Evolutionary conservation across 345 rosid species (phyloP).

Genomic region (Eucalyptus brandiana): DNA sequence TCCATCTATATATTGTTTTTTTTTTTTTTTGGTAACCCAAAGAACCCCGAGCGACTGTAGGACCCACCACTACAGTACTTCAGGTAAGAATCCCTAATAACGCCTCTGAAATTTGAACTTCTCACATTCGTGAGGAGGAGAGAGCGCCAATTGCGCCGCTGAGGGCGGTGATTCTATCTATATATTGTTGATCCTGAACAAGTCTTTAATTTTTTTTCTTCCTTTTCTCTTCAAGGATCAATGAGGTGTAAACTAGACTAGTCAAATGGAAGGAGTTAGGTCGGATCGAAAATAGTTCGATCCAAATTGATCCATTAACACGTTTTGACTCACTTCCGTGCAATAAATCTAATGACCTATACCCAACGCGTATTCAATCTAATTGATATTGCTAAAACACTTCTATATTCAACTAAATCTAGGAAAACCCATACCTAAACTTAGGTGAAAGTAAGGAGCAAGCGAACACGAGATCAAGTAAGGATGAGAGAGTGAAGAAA

Average conservation of each 20-base stretch:
- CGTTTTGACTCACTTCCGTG: background rate
- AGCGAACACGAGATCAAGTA: fast-evolving
- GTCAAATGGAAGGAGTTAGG: background rate
- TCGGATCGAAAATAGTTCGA: no score
- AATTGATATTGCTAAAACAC: no score
- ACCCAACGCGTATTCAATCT: background rate
- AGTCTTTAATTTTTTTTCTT: background rate
- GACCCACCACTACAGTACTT: no score
- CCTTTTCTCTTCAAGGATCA: background rate
- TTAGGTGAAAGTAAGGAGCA: background rate
- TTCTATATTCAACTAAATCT: background rate
- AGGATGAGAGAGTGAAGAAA: background rate
- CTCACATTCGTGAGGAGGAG: fast-evolving
- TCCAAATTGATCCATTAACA: background rate
- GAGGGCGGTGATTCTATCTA: no score
- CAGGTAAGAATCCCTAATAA: fast-evolving
- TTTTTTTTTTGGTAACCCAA: no score
- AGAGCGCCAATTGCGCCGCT: no score
- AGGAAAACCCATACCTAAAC: background rate
- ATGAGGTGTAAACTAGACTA: background rate
- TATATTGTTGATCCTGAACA: background rate
- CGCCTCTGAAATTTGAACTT: fast-evolving
- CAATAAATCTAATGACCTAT: no score
- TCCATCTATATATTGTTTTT: background rate
- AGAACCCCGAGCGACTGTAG: fast-evolving